Evolutionary conservation across 305 asterid genomes (phyloP).

Genomic region (Fraxinus latifolia): DNA sequence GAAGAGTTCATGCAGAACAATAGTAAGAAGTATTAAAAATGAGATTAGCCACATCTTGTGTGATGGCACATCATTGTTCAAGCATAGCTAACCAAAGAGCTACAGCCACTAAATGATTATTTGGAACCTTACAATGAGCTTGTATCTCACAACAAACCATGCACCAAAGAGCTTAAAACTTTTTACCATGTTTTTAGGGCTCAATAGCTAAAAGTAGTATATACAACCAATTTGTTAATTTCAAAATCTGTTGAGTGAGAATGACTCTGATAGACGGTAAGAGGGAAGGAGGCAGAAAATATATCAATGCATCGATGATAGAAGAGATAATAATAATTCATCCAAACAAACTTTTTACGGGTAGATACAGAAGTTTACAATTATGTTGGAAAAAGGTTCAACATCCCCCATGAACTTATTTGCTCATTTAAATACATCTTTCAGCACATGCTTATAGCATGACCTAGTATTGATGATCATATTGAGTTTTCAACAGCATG

Average conservation of each 20-base stretch:
- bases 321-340: background rate
- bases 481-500: constrained; percentile 33
- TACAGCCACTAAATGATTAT: background rate
- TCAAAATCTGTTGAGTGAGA: background rate
- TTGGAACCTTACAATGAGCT: background rate
- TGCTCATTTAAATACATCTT: background rate
- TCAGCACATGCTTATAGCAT: background rate
- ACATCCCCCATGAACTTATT: background rate
- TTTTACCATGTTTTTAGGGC: background rate
- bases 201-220: background rate
- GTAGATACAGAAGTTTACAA: background rate
- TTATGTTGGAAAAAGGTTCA: background rate
- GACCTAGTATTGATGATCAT: constrained; percentile 15
- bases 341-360: background rate
- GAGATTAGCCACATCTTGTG: background rate
- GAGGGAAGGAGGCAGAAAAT: background rate
- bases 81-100: background rate
- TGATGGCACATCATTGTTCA: background rate
- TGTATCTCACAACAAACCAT: background rate
- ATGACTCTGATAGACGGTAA: background rate
- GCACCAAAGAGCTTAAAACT: background rate
- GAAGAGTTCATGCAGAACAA: background rate
- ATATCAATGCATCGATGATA: background rate
- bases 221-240: background rate
- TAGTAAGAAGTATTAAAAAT: background rate